phyloP scores from a whole-genome alignment of 352 stramenopile species.

The Blastocystis sp. region DNA sequence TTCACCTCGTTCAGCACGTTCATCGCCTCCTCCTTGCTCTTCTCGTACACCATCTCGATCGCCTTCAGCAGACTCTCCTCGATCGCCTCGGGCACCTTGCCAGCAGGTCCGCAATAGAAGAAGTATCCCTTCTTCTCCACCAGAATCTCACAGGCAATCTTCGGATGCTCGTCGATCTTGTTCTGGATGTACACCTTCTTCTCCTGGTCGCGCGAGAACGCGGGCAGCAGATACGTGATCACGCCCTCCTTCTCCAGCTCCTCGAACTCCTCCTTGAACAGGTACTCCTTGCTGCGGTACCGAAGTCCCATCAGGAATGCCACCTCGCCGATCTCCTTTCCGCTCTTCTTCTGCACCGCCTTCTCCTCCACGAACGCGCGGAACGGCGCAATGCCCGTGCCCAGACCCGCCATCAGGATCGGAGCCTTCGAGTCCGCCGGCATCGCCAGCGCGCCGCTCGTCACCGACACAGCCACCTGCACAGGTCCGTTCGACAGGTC shows the following conservation, averaged over 20 bases:
- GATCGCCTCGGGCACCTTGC: background rate
- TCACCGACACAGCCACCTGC: conserved; percentile 76
- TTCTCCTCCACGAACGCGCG: conserved; percentile 76
- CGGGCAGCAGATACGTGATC: conserved; percentile 70
- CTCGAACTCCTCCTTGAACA: conserved; percentile 82
- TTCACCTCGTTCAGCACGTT: background rate
- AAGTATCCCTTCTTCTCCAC: conserved; percentile 71
- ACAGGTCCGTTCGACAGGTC: conserved; percentile 58
- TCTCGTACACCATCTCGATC: background rate
- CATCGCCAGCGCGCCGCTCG: conserved; percentile 82
- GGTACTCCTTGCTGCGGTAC: conserved; percentile 77
- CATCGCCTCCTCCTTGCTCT: background rate
- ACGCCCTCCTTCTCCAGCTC: conserved; percentile 71
- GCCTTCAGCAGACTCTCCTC: background rate
- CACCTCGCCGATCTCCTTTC: conserved; percentile 66
- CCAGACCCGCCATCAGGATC: conserved; percentile 78
- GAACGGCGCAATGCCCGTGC: conserved; percentile 76
- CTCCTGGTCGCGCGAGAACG: conserved; percentile 74
- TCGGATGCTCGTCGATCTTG: conserved; percentile 71
- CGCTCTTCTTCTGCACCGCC: conserved; percentile 65
- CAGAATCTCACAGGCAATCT: conserved; percentile 67
- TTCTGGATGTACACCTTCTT: conserved; percentile 79
- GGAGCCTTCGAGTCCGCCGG: conserved; percentile 73
- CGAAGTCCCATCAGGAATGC: conserved; percentile 86
- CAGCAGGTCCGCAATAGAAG: conserved; percentile 68